Conservation (phyloP, 1,284 basidiomycete genomes). For the Cryptococcus sp. region DNA sequence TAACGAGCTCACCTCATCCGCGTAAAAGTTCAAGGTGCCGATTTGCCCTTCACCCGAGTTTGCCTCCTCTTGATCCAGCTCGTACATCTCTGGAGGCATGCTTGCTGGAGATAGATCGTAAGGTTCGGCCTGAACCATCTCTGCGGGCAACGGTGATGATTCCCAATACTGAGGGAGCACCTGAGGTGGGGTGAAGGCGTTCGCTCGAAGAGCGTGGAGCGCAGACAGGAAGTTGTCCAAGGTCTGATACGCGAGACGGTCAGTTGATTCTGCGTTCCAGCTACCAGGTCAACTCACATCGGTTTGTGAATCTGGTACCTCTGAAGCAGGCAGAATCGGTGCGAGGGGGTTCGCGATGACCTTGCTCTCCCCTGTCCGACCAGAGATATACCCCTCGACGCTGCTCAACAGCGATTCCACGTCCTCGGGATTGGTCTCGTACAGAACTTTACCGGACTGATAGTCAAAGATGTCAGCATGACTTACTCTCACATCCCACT, state of each 20-base stretch:
- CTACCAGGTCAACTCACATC: slow-evolving; percentile 31
- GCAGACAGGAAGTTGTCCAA: slow-evolving; percentile 42
- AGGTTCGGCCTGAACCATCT: slow-evolving; percentile 56
- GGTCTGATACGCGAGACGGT: slow-evolving; percentile 25
- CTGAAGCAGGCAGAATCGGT: slow-evolving; percentile 34
- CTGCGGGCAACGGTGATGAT: slow-evolving; percentile 51
- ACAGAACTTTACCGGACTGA: slow-evolving; percentile 43
- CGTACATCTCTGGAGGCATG: slow-evolving; percentile 76
- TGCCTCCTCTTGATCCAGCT: slow-evolving; percentile 59
- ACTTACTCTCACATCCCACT: neutral
- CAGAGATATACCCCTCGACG: slow-evolving; percentile 45
- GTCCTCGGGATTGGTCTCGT: slow-evolving; percentile 35
- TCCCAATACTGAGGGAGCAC: slow-evolving; percentile 68
- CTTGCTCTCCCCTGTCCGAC: slow-evolving; percentile 32
- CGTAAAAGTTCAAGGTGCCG: slow-evolving; percentile 70
- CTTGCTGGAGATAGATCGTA: slow-evolving; percentile 75
- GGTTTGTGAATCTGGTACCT: slow-evolving; percentile 35
- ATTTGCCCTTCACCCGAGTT: slow-evolving; percentile 55
- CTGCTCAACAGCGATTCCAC: slow-evolving; percentile 36
- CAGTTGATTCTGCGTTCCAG: neutral
- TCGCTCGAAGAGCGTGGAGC: slow-evolving; percentile 38
- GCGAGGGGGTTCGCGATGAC: slow-evolving; percentile 37
- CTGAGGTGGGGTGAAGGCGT: slow-evolving; percentile 29
- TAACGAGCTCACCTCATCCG: slow-evolving; percentile 65
- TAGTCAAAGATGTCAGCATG: slow-evolving; percentile 56